A percentile compares a stretch with the other conserved stretches of the same genome.
phyloP scores from a whole-genome alignment of 2,329 filamentous ascomycete genomes.

The Aspergillus flavus region DNA sequence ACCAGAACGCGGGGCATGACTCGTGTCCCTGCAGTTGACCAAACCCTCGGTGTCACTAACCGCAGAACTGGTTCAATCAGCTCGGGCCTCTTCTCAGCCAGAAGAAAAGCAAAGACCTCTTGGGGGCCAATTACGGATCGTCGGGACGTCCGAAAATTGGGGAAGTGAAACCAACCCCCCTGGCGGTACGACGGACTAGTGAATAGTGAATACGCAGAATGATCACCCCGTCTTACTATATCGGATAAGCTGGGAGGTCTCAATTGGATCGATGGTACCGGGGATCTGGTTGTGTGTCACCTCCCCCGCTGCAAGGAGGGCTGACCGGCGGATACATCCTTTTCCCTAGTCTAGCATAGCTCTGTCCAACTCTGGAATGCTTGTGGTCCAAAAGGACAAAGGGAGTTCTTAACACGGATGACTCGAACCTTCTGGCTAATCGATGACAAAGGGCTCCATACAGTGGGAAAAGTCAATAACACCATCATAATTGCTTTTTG shows the following conservation, averaged over 20 bases:
- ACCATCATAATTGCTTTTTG: slow-evolving; percentile 11
- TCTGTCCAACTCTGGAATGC: background rate
- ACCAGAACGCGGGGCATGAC: slow-evolving; percentile 1
- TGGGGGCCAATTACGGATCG: background rate
- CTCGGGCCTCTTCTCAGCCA: background rate
- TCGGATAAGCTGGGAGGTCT: background rate
- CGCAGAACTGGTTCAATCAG: background rate
- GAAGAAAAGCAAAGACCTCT: background rate
- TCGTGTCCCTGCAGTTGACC: background rate
- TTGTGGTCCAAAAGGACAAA: background rate
- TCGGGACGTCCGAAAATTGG: background rate
- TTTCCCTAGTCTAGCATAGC: background rate
- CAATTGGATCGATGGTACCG: slow-evolving; percentile 19
- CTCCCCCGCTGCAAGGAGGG: slow-evolving; percentile 12
- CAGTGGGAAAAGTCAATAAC: background rate
- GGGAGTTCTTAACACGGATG: background rate
- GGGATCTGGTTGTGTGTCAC: slow-evolving; percentile 19
- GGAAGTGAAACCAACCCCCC: background rate
- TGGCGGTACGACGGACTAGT: background rate
- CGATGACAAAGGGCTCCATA: background rate
- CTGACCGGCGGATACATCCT: background rate
- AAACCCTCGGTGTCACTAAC: background rate
- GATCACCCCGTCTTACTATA: background rate
- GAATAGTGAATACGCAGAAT: too few relatives aligned
- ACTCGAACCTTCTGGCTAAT: background rate